These are phyloP conservation scores for Stephania yunnanensis DNA, from an alignment of 164 flowering plant genomes.

Conservation along the genomic window DNA sequence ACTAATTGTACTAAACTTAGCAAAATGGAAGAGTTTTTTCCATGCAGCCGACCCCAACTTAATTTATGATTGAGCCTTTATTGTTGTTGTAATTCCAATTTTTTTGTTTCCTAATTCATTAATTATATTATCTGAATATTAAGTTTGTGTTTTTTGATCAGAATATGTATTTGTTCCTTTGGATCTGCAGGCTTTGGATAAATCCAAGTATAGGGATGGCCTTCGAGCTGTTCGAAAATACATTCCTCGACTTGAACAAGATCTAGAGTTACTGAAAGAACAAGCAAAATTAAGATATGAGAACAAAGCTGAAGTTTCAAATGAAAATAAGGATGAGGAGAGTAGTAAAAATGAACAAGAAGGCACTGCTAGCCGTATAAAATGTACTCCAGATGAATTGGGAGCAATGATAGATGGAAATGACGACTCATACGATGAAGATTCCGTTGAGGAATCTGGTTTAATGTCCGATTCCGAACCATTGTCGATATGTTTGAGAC, in stretches of 20 bases:
- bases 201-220: conserved; percentile 77
- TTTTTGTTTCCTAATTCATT: not conserved
- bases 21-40: no score
- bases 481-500: conserved; percentile 89
- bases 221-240: conserved; percentile 65
- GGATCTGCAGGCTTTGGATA: conserved; percentile 67
- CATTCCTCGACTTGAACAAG: conserved; percentile 81
- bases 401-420: conserved; percentile 26
- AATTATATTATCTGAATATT: not conserved
- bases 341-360: conserved; percentile 2
- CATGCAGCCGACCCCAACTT: no score
- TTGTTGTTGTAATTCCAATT: no score
- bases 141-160: not conserved
- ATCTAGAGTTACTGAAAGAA: conserved; percentile 59
- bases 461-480: conserved; percentile 61
- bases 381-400: conserved; percentile 29
- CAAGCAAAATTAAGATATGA: conserved; percentile 28
- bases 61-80: no score
- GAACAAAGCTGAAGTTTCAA: conserved; percentile 14
- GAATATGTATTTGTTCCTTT: not conserved
- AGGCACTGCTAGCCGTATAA: conserved; percentile 12
- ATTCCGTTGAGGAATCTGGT: conserved; percentile 26
- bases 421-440: conserved; percentile 27
- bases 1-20: no score
- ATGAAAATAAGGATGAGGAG: no score